These are phyloP conservation scores for Fagopyrum esculentum DNA, from an alignment of 148 eudicot species.

Conservation along the genomic window DNA sequence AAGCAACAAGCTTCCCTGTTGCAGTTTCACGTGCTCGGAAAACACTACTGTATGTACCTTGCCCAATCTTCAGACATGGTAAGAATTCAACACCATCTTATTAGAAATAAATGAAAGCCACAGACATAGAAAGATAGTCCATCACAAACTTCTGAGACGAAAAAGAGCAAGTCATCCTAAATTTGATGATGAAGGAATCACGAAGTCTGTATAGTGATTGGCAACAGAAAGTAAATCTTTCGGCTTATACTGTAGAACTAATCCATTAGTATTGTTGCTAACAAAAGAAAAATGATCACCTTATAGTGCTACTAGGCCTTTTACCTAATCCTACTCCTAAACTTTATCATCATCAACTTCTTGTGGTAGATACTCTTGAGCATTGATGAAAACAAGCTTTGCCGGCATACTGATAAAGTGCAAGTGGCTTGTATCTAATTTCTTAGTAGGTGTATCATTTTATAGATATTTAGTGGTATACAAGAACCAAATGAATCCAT, in stretches of 20 bases:
- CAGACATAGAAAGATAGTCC: neutral
- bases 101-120: neutral
- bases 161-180: neutral
- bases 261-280: neutral
- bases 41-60: conserved; percentile 94
- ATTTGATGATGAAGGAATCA: neutral
- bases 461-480: neutral
- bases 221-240: neutral
- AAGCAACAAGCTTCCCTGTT: conserved; percentile 63
- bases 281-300: neutral
- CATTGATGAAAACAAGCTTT: neutral
- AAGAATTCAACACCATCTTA: conserved; percentile 6
- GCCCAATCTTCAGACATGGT: conserved; percentile 60
- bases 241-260: neutral
- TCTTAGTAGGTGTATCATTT: neutral
- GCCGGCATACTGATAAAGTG: neutral
- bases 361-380: neutral
- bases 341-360: no score
- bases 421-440: neutral
- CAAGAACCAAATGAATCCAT: neutral
- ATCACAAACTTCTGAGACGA: neutral
- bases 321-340: no score
- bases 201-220: neutral
- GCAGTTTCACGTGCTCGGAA: conserved; percentile 63
- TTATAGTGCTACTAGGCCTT: no score